phyloP scores from a whole-genome alignment of 345 rosid genomes.

The sweet orange (Citrus sinensis) region DNA sequence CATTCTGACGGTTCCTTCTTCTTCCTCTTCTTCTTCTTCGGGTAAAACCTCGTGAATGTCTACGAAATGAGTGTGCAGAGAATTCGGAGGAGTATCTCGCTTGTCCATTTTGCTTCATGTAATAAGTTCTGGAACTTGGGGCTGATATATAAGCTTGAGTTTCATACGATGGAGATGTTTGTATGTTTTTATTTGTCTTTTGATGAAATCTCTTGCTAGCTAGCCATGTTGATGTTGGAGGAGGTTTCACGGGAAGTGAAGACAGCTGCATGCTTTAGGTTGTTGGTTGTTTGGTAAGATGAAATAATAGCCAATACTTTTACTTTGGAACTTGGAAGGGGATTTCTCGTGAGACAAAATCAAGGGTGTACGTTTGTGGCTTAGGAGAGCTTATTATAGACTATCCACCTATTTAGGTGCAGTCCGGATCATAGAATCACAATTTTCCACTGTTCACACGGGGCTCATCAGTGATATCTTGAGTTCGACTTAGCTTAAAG shows the following conservation, averaged over 20 bases:
- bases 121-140: background rate
- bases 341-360: constrained; percentile 37
- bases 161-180: background rate
- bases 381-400: background rate
- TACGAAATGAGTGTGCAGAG: constrained; percentile 39
- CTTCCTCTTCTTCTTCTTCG: constrained; percentile 49
- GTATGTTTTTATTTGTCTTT: background rate
- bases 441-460: background rate
- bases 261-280: background rate
- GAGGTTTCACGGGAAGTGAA: constrained; percentile 31
- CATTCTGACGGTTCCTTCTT: constrained; percentile 24
- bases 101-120: constrained; percentile 17
- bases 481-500: background rate
- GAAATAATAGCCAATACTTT: constrained; percentile 28
- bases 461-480: too few relatives aligned
- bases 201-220: background rate
- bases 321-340: constrained; percentile 12
- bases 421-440: background rate
- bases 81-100: constrained; percentile 18
- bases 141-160: background rate
- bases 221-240: background rate
- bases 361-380: constrained; percentile 7
- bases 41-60: constrained; percentile 63
- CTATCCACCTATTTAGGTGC: background rate
- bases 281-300: constrained; percentile 14